These are phyloP conservation scores for Pythium phragmitis DNA, from an alignment of 352 stramenopile genomes.

Conservation along the genomic window DNA sequence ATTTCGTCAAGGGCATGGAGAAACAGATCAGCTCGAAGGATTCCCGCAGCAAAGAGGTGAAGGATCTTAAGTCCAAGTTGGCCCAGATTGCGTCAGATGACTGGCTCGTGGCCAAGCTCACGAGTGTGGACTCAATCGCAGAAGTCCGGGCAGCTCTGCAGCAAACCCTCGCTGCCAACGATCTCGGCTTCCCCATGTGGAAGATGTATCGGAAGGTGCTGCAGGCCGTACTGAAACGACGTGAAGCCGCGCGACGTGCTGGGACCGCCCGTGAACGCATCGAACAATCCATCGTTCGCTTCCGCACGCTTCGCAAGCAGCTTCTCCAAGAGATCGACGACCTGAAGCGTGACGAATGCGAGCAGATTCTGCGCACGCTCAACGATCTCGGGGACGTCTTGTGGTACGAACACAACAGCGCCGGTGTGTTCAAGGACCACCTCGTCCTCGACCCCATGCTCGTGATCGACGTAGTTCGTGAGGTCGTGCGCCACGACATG, in stretches of 20 bases:
- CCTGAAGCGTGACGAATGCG: slow-evolving; percentile 2
- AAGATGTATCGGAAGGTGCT: slow-evolving; percentile 15
- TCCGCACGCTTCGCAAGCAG: slow-evolving; percentile 1
- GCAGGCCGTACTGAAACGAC: neutral
- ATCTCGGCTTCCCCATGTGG: slow-evolving; percentile 18
- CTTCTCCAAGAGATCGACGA: slow-evolving; percentile 14
- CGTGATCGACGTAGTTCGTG: slow-evolving; percentile 30
- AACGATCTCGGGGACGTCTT: slow-evolving; percentile 26
- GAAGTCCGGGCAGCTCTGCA: neutral
- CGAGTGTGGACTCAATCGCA: neutral
- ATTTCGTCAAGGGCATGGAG: slow-evolving; percentile 4
- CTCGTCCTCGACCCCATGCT: slow-evolving; percentile 29
- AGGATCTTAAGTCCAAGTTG: neutral
- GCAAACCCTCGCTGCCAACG: neutral
- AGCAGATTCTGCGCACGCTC: slow-evolving; percentile 20
- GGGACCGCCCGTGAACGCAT: neutral
- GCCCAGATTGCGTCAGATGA: neutral
- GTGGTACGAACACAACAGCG: slow-evolving; percentile 22
- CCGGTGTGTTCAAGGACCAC: slow-evolving; percentile 11
- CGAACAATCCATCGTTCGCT: slow-evolving; percentile 9
- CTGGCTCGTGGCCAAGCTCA: slow-evolving; percentile 9
- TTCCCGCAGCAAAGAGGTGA: neutral
- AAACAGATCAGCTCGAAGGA: neutral
- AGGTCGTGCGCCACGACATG: slow-evolving; percentile 21
- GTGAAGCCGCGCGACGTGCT: slow-evolving; percentile 2